Conservation (phyloP, 805 yeast species). For the Nakazawaea wyomingensis region DNA sequence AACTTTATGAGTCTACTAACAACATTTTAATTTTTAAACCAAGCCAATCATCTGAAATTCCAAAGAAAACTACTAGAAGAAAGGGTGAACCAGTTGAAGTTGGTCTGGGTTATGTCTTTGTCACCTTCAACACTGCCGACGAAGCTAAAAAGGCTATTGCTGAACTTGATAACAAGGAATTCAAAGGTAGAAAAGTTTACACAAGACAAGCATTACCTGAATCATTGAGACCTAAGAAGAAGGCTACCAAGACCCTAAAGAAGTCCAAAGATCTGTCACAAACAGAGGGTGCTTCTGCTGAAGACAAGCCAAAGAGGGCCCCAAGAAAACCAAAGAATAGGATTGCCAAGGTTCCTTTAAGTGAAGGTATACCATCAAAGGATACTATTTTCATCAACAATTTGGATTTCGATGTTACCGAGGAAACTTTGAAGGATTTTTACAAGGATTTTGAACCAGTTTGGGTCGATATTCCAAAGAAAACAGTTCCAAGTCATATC, state of each 20-base stretch:
- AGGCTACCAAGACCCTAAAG: conserved; percentile 17
- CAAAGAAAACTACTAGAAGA: conserved; percentile 18
- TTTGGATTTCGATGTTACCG: conserved; percentile 46
- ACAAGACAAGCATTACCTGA: conserved; percentile 49
- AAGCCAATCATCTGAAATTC: conserved; percentile 25
- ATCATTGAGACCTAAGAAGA: conserved; percentile 14
- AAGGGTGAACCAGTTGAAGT: conserved; percentile 19
- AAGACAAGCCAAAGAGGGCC: conserved; percentile 6
- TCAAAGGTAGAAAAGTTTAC: conserved; percentile 36
- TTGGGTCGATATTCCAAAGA: conserved; percentile 57
- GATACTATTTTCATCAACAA: conserved; percentile 60
- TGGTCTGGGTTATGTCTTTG: conserved; percentile 39
- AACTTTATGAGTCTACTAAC: not conserved
- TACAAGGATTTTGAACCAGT: conserved; percentile 46
- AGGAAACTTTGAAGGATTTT: conserved; percentile 38
- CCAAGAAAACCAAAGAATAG: conserved; percentile 18
- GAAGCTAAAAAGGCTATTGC: conserved; percentile 60
- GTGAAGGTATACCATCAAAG: conserved; percentile 49
- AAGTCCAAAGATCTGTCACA: conserved; percentile 22
- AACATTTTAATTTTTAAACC: not conserved
- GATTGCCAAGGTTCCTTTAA: conserved; percentile 23
- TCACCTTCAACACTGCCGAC: conserved; percentile 53
- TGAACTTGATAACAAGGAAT: conserved; percentile 22
- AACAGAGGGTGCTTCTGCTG: conserved; percentile 14
- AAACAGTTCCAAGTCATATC: conserved; percentile 38